Evolutionary conservation across 352 stramenopile genomes (phyloP).

Genomic region (Peronospora destructor): DNA sequence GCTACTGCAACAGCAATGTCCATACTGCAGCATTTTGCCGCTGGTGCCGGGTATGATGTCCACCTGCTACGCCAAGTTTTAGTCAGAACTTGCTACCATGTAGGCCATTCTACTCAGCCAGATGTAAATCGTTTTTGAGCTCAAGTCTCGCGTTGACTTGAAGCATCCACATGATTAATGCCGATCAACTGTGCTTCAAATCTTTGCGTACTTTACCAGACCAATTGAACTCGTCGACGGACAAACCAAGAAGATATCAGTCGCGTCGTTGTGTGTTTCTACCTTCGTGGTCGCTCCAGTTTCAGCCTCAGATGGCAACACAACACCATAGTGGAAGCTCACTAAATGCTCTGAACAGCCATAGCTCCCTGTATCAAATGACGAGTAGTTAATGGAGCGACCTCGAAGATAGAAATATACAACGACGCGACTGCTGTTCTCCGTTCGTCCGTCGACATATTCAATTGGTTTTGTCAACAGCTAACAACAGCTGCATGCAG

Average conservation of each 20-base stretch:
- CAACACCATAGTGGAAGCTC: no score
- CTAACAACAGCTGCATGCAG: constrained; percentile 30
- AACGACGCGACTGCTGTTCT: constrained; percentile 48
- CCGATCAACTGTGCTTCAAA: constrained; percentile 82
- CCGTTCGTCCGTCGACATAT: constrained; percentile 12
- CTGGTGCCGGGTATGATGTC: constrained; percentile 56
- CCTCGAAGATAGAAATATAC: no score
- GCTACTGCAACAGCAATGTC: constrained; percentile 4
- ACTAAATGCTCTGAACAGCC: no score
- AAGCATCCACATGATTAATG: constrained; percentile 63
- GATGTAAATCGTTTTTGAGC: constrained; percentile 22
- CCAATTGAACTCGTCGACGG: constrained; percentile 18
- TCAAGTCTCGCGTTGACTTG: constrained; percentile 41
- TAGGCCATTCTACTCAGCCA: constrained; percentile 12
- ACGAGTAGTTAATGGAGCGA: no score
- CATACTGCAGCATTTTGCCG: constrained; percentile 17
- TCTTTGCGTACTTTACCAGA: constrained; percentile 84
- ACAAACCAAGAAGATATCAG: constrained; percentile 28
- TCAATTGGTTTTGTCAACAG: constrained; percentile 17
- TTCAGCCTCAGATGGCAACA: constrained; percentile 23
- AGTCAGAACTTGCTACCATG: constrained; percentile 26
- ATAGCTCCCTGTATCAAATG: no score
- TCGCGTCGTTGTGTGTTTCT: constrained; percentile 74
- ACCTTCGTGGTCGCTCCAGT: constrained; percentile 77
- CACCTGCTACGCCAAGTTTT: constrained; percentile 46